Base-by-base conservation (phyloP, 495 filamentous ascomycete genomes). In the Neurospora hispaniola region DNA sequence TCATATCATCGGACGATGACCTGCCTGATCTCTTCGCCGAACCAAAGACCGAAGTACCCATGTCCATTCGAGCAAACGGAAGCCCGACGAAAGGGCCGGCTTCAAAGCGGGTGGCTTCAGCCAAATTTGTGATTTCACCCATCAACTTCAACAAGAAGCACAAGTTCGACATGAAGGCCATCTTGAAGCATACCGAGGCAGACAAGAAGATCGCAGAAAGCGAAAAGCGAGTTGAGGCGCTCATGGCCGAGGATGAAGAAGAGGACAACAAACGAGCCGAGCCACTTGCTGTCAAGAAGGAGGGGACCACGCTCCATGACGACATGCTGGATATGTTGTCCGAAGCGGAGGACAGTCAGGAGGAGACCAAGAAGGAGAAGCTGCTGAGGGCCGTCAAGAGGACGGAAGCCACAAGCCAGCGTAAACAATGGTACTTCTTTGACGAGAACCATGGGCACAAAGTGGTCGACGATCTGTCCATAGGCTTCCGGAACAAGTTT, bases 371-470 rank as follows among this genome's bases (percentile, higher is more conserved):
- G 8, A 80, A 86, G 4, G 82, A 83, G 69, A 90, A 89, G 79
- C 80, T 96, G 9, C 81, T 90, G 43, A 85, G 87, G 71, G 93
- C 93, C 43, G 86, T 96, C 42, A 86, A 89, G 75, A 87, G 94
- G 75, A 95, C 92, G 10, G 91, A 94, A 72, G 90, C 90, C 11
- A 86, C 89, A 46, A 85, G 87, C 18, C 76, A 86, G 16, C 85
- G 87, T 23, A 88, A 85, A 46, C 79, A 83, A 20, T 95, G 89
- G 87, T 88, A 87, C 69, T 96, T 96, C 79, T 92, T 93, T 75
- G 82, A 86, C 27, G 70, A 79, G 11, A 40, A 74, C 18, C 74
- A 71, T 23, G 74, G 75, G 62, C 38, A 78, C 59, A 42, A 39
- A 1, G 20, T 8, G 3, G n/a, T 59, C 18, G 46, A 72, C 18